Percentiles rank a stretch among this genome's conserved stretches.
These are phyloP conservation scores for Acidiella bohemica DNA, from an alignment of 495 filamentous ascomycete genomes.

Conservation along the genomic window DNA sequence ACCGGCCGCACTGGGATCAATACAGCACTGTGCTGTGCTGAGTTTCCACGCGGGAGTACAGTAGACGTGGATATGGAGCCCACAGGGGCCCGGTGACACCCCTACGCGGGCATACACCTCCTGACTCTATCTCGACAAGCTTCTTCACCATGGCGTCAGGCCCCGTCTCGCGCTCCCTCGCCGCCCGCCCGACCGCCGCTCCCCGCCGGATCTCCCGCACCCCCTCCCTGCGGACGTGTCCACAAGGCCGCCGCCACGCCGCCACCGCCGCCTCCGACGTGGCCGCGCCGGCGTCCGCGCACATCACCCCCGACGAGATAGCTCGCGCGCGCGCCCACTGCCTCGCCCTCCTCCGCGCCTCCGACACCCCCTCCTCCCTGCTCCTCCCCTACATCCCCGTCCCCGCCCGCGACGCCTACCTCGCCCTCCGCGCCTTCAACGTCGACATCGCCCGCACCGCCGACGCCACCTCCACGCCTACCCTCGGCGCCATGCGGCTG, in stretches of 20 bases:
- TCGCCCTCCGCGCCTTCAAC: conserved; percentile 85
- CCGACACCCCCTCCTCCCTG: conserved; percentile 78
- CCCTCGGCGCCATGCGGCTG: conserved; percentile 72
- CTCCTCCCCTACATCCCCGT: conserved; percentile 70
- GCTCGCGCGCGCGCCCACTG: conserved; percentile 4
- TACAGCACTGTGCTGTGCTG: no score
- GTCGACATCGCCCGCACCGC: conserved; percentile 77
- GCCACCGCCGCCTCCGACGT: conserved; percentile 4
- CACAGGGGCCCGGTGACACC: no score
- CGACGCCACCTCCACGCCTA: conserved; percentile 68
- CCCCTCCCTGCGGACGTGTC: not conserved
- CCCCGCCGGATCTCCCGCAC: no score
- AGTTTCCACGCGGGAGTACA: no score
- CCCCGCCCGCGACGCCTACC: conserved; percentile 60
- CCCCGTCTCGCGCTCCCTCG: no score
- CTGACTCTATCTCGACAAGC: no score
- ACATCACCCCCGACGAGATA: conserved; percentile 10
- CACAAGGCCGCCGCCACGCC: not conserved
- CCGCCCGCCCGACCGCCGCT: no score
- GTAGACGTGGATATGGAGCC: no score
- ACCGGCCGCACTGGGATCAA: no score
- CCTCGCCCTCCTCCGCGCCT: conserved; percentile 40
- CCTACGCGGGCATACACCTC: no score
- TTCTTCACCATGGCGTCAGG: no score
- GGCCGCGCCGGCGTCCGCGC: not conserved